Conservation (phyloP, 2,329 filamentous ascomycete species). For the Xylariaceae sp. region DNA sequence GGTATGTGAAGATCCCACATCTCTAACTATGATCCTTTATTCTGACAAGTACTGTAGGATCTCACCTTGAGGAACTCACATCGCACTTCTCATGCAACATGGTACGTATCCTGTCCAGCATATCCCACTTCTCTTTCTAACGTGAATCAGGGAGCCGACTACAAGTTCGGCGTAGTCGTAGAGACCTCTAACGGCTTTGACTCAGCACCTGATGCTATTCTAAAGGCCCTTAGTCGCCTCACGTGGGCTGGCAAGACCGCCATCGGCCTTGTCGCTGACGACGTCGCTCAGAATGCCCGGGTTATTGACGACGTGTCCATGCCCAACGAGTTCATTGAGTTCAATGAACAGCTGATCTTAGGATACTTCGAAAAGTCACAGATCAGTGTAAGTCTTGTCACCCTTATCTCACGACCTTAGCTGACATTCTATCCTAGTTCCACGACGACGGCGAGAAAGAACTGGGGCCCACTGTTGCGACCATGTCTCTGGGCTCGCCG, state of each 20-base stretch:
- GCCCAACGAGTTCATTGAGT: slow-evolving; percentile 34
- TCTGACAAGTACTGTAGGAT: slow-evolving; percentile 25
- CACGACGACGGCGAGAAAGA: slow-evolving; percentile 63
- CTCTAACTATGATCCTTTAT: slow-evolving; percentile 13
- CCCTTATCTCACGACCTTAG: neutral
- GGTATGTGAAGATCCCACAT: slow-evolving; percentile 26
- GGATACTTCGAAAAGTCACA: slow-evolving; percentile 56
- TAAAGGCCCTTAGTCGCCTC: slow-evolving; percentile 45
- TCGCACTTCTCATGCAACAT: slow-evolving; percentile 51
- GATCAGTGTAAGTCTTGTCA: slow-evolving; percentile 43
- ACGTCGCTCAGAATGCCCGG: slow-evolving; percentile 6
- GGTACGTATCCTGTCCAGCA: slow-evolving; percentile 29
- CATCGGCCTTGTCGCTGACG: slow-evolving; percentile 27
- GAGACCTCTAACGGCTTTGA: slow-evolving; percentile 42
- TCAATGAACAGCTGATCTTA: slow-evolving; percentile 60
- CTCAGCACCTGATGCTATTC: slow-evolving; percentile 43
- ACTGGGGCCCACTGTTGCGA: slow-evolving; percentile 57
- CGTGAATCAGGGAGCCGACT: slow-evolving; percentile 49
- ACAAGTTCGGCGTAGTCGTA: slow-evolving; percentile 59
- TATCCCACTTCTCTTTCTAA: slow-evolving; percentile 15
- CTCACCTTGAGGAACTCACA: slow-evolving; percentile 39
- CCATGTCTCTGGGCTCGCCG: slow-evolving; percentile 53
- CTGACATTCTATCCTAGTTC: slow-evolving; percentile 35
- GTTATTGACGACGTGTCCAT: slow-evolving; percentile 16
- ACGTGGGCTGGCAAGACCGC: slow-evolving; percentile 48